These are phyloP conservation scores for Drechslerella coelobrocha DNA, from an alignment of 2,329 filamentous ascomycete genomes.

Conservation along the genomic window DNA sequence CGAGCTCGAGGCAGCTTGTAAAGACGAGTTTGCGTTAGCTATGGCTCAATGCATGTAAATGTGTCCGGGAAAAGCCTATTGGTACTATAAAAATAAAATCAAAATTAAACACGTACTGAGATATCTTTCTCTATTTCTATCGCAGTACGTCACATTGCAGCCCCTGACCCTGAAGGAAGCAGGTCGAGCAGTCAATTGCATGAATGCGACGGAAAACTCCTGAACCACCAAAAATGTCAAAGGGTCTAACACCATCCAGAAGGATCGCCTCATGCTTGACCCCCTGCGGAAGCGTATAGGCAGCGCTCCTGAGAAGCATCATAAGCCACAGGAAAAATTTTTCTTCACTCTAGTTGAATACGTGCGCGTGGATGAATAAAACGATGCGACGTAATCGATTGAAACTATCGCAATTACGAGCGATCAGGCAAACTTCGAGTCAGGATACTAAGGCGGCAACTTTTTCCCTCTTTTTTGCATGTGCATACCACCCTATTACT, in stretches of 20 bases:
- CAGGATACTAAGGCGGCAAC: not conserved
- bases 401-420: not conserved
- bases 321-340: not conserved
- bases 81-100: too few relatives aligned
- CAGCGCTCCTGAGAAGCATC: not conserved
- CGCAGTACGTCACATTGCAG: not conserved
- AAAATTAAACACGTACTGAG: too few relatives aligned
- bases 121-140: not conserved
- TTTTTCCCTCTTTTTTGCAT: not conserved
- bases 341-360: not conserved
- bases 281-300: not conserved
- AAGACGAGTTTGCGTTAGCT: not conserved
- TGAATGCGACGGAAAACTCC: conserved; percentile 4
- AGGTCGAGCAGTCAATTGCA: not conserved
- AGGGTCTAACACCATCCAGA: not conserved
- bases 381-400: conserved; percentile 4
- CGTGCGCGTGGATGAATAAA: not conserved
- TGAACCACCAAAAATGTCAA: not conserved
- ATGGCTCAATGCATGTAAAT: not conserved
- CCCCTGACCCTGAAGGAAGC: not conserved
- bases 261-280: not conserved
- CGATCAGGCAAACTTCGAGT: not conserved
- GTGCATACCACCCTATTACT: not conserved
- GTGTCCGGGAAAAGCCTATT: too few relatives aligned
- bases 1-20: conserved; percentile 2